A percentile compares a stretch with the other conserved stretches of the same genome.
Conservation (phyloP, 352 stramenopile genomes). For the Globisporangium iwayamae region DNA sequence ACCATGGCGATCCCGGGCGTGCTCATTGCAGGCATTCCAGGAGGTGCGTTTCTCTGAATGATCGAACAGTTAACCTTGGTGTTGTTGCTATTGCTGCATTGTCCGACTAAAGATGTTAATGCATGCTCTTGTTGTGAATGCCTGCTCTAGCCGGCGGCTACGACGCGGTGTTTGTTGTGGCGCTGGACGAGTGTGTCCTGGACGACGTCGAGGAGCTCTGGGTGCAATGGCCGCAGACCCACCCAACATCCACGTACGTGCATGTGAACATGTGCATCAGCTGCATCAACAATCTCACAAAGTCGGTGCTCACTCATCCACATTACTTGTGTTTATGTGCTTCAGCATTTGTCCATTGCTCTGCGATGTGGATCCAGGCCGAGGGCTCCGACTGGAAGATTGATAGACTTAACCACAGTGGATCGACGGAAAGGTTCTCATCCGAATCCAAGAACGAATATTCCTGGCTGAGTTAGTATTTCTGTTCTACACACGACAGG, state of each 20-base stretch:
- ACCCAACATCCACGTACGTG: conserved; percentile 45
- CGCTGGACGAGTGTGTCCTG: conserved; percentile 57
- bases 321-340: not conserved
- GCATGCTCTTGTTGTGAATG: not conserved
- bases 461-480: not conserved
- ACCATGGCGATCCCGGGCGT: conserved; percentile 92
- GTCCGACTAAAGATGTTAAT: not conserved
- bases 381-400: conserved; percentile 8
- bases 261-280: not conserved
- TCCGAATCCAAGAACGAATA: not conserved
- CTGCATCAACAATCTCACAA: not conserved
- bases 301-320: not conserved
- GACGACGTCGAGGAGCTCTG: conserved; percentile 72
- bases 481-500: conserved; percentile 1
- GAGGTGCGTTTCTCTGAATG: conserved; percentile 34
- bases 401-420: not conserved
- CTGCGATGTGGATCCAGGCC: conserved; percentile 34
- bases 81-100: not conserved
- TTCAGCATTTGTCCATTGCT: conserved; percentile 67
- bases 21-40: conserved; percentile 91
- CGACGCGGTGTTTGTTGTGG: conserved; percentile 94
- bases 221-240: conserved; percentile 50
- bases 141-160: conserved; percentile 87
- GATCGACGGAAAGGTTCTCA: not conserved
- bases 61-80: not conserved